These are phyloP conservation scores for Diplosphaera chodatii DNA, from an alignment of 139 green algal species.

Conservation along the genomic window DNA sequence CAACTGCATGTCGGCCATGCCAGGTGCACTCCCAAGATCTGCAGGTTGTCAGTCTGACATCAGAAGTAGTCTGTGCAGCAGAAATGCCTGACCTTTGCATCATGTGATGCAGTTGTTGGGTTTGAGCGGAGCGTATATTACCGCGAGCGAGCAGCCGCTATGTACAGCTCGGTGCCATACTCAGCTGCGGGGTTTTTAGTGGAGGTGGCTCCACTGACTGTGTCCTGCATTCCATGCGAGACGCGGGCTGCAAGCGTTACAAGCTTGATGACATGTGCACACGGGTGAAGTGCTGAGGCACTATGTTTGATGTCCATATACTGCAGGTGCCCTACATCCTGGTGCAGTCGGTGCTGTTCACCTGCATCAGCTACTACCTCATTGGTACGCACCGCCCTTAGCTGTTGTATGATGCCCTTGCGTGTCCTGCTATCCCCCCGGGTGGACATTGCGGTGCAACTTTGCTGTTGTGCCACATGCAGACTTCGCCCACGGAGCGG, in stretches of 20 bases:
- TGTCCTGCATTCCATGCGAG: no score
- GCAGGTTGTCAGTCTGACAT: not conserved
- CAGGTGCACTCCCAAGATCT: not conserved
- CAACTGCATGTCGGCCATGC: slow-evolving; percentile 36
- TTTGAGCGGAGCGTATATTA: slow-evolving; percentile 30
- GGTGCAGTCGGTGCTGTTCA: slow-evolving; percentile 1
- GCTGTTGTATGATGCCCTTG: no score
- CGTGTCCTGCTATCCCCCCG: no score
- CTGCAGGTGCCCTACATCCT: slow-evolving; percentile 3
- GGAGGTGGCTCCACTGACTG: slow-evolving; percentile 9
- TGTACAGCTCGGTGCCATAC: slow-evolving; percentile 28
- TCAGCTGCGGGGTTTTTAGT: slow-evolving; percentile 11
- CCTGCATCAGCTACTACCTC: slow-evolving; percentile 24
- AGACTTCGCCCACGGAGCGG: not conserved
- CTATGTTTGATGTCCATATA: no score
- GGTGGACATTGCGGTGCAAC: no score
- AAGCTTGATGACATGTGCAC: not conserved
- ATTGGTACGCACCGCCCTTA: slow-evolving; percentile 13
- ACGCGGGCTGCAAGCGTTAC: no score
- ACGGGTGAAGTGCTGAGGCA: no score
- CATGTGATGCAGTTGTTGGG: slow-evolving; percentile 2
- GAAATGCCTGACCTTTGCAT: no score
- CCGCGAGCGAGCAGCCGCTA: slow-evolving; percentile 25
- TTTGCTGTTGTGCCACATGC: no score
- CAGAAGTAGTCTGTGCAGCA: not conserved